phyloP scores from a whole-genome alignment of 768 basidiomycete species.

The Serendipita sp. region DNA sequence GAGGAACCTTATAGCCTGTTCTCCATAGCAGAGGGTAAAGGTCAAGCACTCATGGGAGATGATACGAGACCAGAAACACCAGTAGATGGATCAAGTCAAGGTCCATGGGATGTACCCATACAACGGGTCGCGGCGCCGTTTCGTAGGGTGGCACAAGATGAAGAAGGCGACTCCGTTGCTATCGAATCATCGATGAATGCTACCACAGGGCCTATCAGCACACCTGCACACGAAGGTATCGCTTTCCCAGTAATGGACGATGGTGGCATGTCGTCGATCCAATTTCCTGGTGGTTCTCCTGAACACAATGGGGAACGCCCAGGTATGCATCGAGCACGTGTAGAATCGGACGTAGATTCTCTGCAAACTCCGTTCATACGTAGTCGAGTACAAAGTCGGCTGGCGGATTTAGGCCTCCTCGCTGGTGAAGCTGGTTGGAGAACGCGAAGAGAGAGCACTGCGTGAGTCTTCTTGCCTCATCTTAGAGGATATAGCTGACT shows the following conservation, averaged over 20 bases:
- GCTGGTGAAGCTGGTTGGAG: constrained; percentile 64
- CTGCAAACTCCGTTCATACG: constrained; percentile 63
- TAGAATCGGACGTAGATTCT: constrained; percentile 57
- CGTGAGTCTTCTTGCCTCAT: constrained; percentile 35
- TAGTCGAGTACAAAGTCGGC: constrained; percentile 67
- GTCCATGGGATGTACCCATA: constrained; percentile 3
- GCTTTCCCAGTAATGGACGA: constrained; percentile 37
- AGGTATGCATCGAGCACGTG: constrained; percentile 41
- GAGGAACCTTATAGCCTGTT: constrained; percentile 70
- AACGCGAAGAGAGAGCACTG: constrained; percentile 74
- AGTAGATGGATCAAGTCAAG: constrained; percentile 13
- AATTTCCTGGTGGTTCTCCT: constrained; percentile 67
- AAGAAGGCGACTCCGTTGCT: constrained; percentile 37
- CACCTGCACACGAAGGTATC: constrained; percentile 21
- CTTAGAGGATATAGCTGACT: constrained; percentile 2
- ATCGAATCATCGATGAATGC: constrained; percentile 6
- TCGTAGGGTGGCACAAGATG: constrained; percentile 55
- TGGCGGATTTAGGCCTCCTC: constrained; percentile 34
- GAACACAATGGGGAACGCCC: constrained; percentile 37
- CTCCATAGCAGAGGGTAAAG: constrained; percentile 64
- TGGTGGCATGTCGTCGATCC: constrained; percentile 50
- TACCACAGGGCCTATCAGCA: constrained; percentile 2
- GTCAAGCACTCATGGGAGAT: constrained; percentile 33
- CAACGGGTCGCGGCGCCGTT: constrained; percentile 52
- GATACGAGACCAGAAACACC: constrained; percentile 39